Evolutionary conservation across 495 filamentous ascomycete species (phyloP).

Genomic region (Friedmanniomyces simplex): DNA sequence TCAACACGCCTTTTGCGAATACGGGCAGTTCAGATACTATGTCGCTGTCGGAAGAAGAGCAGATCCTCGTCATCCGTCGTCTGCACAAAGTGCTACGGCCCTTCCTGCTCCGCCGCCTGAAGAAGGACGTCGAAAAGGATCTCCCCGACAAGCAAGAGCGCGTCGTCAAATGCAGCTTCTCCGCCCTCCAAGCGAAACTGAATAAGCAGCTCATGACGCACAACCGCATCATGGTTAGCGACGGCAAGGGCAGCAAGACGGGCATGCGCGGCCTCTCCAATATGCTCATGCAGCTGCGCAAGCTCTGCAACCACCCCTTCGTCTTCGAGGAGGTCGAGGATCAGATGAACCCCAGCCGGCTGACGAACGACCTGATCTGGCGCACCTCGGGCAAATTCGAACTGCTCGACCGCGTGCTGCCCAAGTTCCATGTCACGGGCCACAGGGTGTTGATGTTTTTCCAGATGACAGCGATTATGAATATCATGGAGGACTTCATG

Average conservation of each 20-base stretch:
- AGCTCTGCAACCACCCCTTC: constrained; percentile 98
- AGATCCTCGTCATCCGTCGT: constrained; percentile 94
- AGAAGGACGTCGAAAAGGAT: constrained; percentile 99
- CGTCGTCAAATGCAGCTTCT: constrained; percentile 98
- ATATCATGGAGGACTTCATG: constrained; percentile 99
- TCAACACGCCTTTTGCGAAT: constrained; percentile 98
- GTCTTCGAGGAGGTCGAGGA: constrained; percentile 97
- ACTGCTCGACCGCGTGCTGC: constrained; percentile 79
- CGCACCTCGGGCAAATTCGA: constrained; percentile 96
- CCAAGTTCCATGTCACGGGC: constrained; percentile 78
- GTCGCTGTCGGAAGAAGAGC: constrained; percentile 98
- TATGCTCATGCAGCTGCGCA: constrained; percentile 99
- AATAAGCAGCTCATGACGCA: constrained; percentile 95
- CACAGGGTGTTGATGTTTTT: constrained; percentile 99
- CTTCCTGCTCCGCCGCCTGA: constrained; percentile 94
- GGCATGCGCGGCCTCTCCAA: constrained; percentile 93
- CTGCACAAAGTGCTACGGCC: constrained; percentile 95
- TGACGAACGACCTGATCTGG: constrained; percentile 89
- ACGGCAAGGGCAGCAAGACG: constrained; percentile 92
- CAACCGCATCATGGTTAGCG: constrained; percentile 86
- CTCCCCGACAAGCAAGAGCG: constrained; percentile 96
- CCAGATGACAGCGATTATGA: constrained; percentile 99
- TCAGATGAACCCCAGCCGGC: constrained; percentile 83
- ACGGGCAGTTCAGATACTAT: constrained; percentile 97
- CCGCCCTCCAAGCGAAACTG: constrained; percentile 79